Evolutionary conservation across 2,329 filamentous ascomycete genomes (phyloP).

Genomic region (Colletotrichum agaves): DNA sequence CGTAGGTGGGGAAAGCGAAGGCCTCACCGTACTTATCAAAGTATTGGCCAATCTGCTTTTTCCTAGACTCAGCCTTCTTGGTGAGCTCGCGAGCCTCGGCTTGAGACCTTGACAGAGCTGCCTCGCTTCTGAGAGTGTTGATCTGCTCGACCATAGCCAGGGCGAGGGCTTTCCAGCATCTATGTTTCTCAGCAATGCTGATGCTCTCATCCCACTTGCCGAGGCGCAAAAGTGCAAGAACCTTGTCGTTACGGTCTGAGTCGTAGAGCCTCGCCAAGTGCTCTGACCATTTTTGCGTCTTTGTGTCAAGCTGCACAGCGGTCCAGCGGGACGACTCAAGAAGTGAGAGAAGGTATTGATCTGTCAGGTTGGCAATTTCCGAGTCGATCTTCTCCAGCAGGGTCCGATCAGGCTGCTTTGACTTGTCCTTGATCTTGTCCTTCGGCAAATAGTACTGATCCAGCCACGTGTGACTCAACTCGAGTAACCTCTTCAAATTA

Average conservation of each 20-base stretch:
- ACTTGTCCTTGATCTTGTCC: constrained; percentile 45
- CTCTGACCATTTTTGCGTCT: constrained; percentile 54
- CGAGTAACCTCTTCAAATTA: constrained; percentile 68
- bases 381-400: constrained; percentile 59
- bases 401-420: constrained; percentile 49
- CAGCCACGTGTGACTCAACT: constrained; percentile 67
- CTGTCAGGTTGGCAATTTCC: constrained; percentile 62
- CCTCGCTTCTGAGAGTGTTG: constrained; percentile 43
- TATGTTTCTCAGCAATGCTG: constrained; percentile 67
- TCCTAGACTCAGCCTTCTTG: constrained; percentile 57
- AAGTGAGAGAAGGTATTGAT: constrained; percentile 65
- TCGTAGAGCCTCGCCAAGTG: constrained; percentile 61
- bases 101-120: constrained; percentile 28
- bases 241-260: constrained; percentile 62
- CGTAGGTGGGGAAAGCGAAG: constrained; percentile 83
- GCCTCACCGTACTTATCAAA: constrained; percentile 73
- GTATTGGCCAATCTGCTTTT: constrained; percentile 58
- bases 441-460: constrained; percentile 54
- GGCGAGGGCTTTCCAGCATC: constrained; percentile 65
- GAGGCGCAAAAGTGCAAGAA: constrained; percentile 63
- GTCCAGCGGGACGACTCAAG: constrained; percentile 65
- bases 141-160: constrained; percentile 67
- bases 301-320: constrained; percentile 55
- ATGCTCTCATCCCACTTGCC: constrained; percentile 68
- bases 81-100: constrained; percentile 48